A percentile compares a stretch with the other conserved stretches of the same genome.
Conservation (phyloP, 139 green algal genomes). For the Micractinium sp. region DNA sequence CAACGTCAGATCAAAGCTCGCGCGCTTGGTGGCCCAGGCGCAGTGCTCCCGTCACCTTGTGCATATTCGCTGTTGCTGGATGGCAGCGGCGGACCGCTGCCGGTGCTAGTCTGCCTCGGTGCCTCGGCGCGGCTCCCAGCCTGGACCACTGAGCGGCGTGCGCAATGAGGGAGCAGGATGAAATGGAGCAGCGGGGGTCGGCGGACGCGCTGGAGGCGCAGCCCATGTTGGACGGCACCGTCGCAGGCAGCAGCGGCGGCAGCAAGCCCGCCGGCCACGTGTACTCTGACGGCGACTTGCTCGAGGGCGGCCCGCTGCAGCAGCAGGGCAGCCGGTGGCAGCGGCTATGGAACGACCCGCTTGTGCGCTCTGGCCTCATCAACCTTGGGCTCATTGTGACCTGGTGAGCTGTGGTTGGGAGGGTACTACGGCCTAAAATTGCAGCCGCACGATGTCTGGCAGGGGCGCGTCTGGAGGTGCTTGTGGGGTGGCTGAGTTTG, state of each 20-base stretch:
- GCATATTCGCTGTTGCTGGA: too few relatives aligned
- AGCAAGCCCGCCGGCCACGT: not conserved
- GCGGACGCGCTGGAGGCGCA: conserved; percentile 24
- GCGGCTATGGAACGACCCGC: not conserved
- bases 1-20: too few relatives aligned
- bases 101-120: not conserved
- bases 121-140: not conserved
- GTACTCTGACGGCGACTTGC: not conserved
- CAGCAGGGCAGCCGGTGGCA: not conserved
- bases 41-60: too few relatives aligned
- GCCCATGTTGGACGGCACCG: conserved; percentile 21
- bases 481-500: not conserved
- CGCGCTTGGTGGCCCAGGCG: too few relatives aligned
- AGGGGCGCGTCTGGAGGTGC: not conserved
- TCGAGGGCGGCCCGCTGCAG: not conserved
- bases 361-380: conserved; percentile 4
- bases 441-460: not conserved
- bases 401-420: conserved; percentile 13
- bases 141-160: not conserved
- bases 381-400: conserved; percentile 40
- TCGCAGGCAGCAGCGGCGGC: not conserved
- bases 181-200: not conserved
- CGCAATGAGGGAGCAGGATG: not conserved
- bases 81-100: too few relatives aligned
- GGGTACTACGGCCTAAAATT: not conserved